phyloP scores from a whole-genome alignment of 306 rosid genomes.

The Lathyrus tuberosus region DNA sequence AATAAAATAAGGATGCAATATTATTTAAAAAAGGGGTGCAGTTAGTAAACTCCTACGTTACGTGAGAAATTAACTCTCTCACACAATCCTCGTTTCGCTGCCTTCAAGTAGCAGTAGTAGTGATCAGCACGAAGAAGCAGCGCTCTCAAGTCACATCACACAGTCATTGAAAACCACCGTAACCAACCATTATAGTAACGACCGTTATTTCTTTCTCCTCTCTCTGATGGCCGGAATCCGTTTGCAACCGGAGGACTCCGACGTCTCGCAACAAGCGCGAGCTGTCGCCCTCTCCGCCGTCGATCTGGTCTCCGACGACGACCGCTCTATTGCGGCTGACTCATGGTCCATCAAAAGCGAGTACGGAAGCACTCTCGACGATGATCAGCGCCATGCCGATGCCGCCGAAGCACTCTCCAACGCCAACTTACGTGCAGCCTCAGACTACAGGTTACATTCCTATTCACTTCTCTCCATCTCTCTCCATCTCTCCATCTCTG shows the following conservation, averaged over 20 bases:
- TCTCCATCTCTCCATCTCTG: too few species aligned
- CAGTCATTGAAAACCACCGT: not conserved
- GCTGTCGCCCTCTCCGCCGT: slow-evolving; percentile 57
- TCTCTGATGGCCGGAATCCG: slow-evolving; percentile 81
- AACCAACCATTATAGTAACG: not conserved
- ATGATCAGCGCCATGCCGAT: slow-evolving; percentile 95
- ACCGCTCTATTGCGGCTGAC: slow-evolving; percentile 91
- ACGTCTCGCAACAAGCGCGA: slow-evolving; percentile 59
- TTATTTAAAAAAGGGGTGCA: too few species aligned
- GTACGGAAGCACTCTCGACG: slow-evolving; percentile 96
- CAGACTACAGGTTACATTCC: slow-evolving; percentile 74
- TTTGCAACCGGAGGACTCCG: slow-evolving; percentile 75
- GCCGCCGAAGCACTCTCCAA: slow-evolving; percentile 90
- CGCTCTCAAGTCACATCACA: not conserved
- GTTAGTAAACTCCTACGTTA: too few species aligned
- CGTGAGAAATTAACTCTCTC: too few species aligned
- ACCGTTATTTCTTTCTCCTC: not conserved
- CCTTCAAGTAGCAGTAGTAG: too few species aligned
- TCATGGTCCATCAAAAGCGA: slow-evolving; percentile 99
- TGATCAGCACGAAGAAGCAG: not conserved
- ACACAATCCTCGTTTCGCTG: too few species aligned
- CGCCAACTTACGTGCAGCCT: slow-evolving; percentile 68
- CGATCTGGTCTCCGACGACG: slow-evolving; percentile 90
- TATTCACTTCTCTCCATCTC: slow-evolving; percentile 3
- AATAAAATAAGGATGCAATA: too few species aligned